Evolutionary conservation across 208 protist genomes (phyloP), one percentile per base, ranked within the genome.

Genomic region (Leishmania amazonensis): DNA sequence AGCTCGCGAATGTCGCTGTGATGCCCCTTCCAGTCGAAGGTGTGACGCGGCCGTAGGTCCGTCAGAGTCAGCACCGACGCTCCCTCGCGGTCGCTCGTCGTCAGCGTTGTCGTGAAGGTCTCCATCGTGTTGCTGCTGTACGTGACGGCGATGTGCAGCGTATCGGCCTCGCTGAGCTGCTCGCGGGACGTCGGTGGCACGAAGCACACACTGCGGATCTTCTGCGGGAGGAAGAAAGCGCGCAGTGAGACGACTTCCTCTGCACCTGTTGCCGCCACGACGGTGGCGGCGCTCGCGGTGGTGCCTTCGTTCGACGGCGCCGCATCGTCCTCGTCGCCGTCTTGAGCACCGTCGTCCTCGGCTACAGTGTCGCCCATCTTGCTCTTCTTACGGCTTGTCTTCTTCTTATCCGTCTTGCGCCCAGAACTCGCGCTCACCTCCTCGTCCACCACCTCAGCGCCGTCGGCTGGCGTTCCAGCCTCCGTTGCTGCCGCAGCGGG

Each of bases 71-170:
- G 89, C 77, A 85, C 90, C 31, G 90, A 81, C 9, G 85, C 85
- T 15, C 90, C 93, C n/a, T 92, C 87, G 47, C 92, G 75, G 6
- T 94, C 87, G 51, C 80, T 91, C 53, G 76, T 84, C 60, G 92
- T 95, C 64, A 95, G 86, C 47, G 82, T 74, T 9, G 93, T 95
- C 5, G 89, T 94, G 85, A 88, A 97, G 5, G 91, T 93, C 53
- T 89, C 88, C 35, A 96, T 91, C 4, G 81, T 91, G 84, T 97
- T 96, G 87, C 94, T 94, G 86, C 91, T 93, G 85, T 93, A 96
- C 11, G 88, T 94, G 38, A 97, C 92, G 45, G 90, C 90, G 75
- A 96, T 91, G 80, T 97, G 95, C n/a, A 97, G 84, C 54, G 79
- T 81, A 54, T 77, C 75, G 17, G 78, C 82, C 70, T 81, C 85